Base-by-base conservation (phyloP, 305 asterid genomes). In the Nicotiana rustica region DNA sequence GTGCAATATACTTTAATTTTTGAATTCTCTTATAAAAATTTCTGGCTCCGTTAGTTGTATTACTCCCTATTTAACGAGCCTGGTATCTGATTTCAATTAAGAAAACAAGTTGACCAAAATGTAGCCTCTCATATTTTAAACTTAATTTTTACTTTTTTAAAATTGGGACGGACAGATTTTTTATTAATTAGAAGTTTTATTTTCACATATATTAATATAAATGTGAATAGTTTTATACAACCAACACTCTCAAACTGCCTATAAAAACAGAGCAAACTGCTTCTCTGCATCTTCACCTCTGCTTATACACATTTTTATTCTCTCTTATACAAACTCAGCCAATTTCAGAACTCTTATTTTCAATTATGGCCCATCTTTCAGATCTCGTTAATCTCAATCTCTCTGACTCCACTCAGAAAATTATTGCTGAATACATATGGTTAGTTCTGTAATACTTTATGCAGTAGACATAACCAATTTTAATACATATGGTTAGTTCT, bases 391-490 rank as follows among this genome's bases (percentile, higher is more conserved):
- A 92, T 88, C 85, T 93, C 89, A 64, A 89, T 82, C 88, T 93
- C 29, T 83, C 96, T 71, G 91, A 88, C 7, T 84, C 83, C 62
- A 90, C 96, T 21, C 82, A 85, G 0, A 93, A 93, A 83, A 52
- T 61, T 80, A 93, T 93, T 12, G 96, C 92, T 0, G 97, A 93
- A 77, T 93, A 92, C 55, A 91, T 92, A 78, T 93, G 97, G 97
- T 93, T 41, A 80, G 87, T 77, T 85, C 76, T 41, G 49, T 41
- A 41, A 41, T 41, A 41, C 4, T 10, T 52, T 52, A 2, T 13
- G 59, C 15, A 52, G n/a, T 52, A 52, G 59, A 52, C 59, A 52
- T 52, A 52, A 13, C 59, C n/a, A 52, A 52, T 52, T 41, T 41
- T 41, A 41, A 41, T 41, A 0, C 49, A 8, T 41, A 41, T 41